phyloP scores from a whole-genome alignment of 208 protist species.

The Herpetomonas muscarum region DNA sequence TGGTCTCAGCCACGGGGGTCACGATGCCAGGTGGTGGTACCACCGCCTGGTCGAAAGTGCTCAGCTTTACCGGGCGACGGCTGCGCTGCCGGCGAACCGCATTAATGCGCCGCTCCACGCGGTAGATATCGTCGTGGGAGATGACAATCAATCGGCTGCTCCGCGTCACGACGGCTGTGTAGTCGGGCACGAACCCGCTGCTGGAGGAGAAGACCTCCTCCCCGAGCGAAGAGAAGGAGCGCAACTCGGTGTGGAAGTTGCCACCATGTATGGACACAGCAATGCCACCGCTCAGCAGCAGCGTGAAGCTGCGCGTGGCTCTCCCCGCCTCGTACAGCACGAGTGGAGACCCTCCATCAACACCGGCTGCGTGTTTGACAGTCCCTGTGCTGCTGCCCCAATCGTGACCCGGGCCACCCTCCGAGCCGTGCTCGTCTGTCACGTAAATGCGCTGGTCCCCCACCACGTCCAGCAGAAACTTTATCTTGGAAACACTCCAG shows the following conservation, averaged over 20 bases:
- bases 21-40: no score
- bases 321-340: slow-evolving; percentile 41
- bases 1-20: no score
- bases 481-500: slow-evolving; percentile 52
- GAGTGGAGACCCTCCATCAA: background rate
- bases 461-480: slow-evolving; percentile 51
- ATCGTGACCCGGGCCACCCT: slow-evolving; percentile 6
- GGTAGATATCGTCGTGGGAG: slow-evolving; percentile 35
- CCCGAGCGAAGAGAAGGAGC: slow-evolving; percentile 59
- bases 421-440: no score
- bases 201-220: slow-evolving; percentile 37
- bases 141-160: slow-evolving; percentile 51
- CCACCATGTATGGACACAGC: slow-evolving; percentile 26
- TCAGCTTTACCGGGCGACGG: slow-evolving; percentile 10
- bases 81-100: slow-evolving; percentile 11
- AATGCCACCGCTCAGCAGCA: slow-evolving; percentile 65
- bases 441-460: slow-evolving; percentile 40
- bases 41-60: background rate
- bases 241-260: slow-evolving; percentile 40
- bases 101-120: slow-evolving; percentile 27
- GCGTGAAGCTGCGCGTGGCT: slow-evolving; percentile 38
- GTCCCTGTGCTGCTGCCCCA: background rate
- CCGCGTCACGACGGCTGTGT: slow-evolving; percentile 53
- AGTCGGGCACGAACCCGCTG: slow-evolving; percentile 50
- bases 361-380: background rate